Percentiles rank a stretch among this genome's conserved stretches.
Conservation (phyloP, 2,329 filamentous ascomycete species). For the Nannizziopsis barbatae region DNA sequence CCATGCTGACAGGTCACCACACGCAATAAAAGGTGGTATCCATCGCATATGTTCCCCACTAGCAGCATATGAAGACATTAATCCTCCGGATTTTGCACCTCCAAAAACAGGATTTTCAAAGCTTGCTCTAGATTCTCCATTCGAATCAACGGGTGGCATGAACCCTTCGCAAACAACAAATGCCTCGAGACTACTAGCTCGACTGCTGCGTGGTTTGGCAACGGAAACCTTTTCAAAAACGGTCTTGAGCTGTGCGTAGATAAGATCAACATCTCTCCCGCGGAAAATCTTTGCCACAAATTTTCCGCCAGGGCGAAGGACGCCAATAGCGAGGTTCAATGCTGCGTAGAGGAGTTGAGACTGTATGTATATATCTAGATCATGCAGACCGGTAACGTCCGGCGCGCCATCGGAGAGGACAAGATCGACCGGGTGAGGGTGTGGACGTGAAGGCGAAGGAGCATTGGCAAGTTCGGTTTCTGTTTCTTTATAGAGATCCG, state of each 20-base stretch:
- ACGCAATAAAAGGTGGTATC: slow-evolving; percentile 96
- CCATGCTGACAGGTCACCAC: slow-evolving; percentile 85
- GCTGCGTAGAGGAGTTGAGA: slow-evolving; percentile 90
- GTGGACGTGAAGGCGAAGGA: slow-evolving; percentile 32
- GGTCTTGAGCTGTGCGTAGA: slow-evolving; percentile 86
- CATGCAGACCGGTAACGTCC: slow-evolving; percentile 91
- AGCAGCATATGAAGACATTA: slow-evolving; percentile 17
- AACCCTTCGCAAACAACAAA: slow-evolving; percentile 95
- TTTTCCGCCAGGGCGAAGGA: slow-evolving; percentile 82
- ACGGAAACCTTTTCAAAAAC: slow-evolving; percentile 82
- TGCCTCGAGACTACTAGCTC: slow-evolving; percentile 93
- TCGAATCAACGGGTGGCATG: slow-evolving; percentile 39
- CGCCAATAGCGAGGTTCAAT: slow-evolving; percentile 82
- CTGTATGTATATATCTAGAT: slow-evolving; percentile 96
- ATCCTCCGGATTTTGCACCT: slow-evolving; percentile 28
- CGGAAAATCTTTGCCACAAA: slow-evolving; percentile 98
- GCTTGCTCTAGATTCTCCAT: slow-evolving; percentile 17
- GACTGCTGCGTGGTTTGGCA: slow-evolving; percentile 83
- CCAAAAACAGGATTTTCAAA: slow-evolving; percentile 33
- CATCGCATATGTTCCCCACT: slow-evolving; percentile 48
- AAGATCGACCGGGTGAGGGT: slow-evolving; percentile 73
- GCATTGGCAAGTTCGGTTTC: slow-evolving; percentile 27
- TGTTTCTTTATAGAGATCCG: slow-evolving; percentile 47
- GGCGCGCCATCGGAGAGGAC: slow-evolving; percentile 93
- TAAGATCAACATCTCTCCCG: slow-evolving; percentile 84